Conservation (phyloP, 257 asterid species). For the Echites panduratus region DNA sequence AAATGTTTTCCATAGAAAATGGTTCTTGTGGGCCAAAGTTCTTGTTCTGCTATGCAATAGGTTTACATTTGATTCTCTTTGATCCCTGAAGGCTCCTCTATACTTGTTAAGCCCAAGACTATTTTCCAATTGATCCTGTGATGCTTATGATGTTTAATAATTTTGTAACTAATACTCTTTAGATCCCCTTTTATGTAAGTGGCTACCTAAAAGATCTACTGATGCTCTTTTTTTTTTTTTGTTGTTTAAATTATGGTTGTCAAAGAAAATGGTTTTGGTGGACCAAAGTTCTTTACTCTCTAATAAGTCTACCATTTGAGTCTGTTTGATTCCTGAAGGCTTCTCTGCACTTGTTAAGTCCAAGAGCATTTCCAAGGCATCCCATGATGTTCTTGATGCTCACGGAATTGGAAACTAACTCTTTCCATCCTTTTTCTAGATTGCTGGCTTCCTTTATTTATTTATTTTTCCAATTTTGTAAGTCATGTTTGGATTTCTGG, state of each 20-base stretch:
- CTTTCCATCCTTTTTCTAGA: too few species aligned
- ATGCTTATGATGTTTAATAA: too few species aligned
- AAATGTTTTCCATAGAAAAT: not conserved
- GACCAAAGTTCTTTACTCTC: not conserved
- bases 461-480: too few species aligned
- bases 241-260: not conserved
- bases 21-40: slow-evolving; percentile 4
- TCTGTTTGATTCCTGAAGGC: not conserved
- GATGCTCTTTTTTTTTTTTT: not conserved
- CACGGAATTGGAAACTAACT: not conserved
- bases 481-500: too few species aligned
- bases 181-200: too few species aligned
- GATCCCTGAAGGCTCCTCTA: not conserved
- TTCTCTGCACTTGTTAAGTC: not conserved
- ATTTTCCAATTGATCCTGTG: not conserved
- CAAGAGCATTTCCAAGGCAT: not conserved
- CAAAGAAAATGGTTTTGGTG: not conserved
- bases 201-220: too few species aligned
- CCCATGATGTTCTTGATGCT: not conserved
- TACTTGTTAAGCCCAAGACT: not conserved
- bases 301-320: not conserved
- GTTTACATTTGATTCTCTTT: not conserved
- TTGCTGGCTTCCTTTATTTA: too few species aligned
- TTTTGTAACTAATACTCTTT: too few species aligned
- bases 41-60: not conserved